phyloP scores from a whole-genome alignment of 768 basidiomycete species.

The Podaxis sp. region DNA sequence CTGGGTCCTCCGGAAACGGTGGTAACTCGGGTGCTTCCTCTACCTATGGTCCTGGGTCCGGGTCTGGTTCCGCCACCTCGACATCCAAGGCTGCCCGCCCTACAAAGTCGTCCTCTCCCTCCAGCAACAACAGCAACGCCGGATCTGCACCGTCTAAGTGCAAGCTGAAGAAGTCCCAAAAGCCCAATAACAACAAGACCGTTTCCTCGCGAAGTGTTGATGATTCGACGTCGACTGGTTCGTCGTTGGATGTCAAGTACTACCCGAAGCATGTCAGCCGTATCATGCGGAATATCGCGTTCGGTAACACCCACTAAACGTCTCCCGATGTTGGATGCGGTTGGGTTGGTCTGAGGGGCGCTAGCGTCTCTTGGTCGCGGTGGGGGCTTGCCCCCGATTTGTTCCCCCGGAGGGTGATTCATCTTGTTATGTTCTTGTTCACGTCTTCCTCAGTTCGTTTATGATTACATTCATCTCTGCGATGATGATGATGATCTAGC shows the following conservation, averaged over 20 bases:
- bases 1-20: slow-evolving; percentile 12
- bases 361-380: neutral
- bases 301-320: slow-evolving; percentile 21
- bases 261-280: slow-evolving; percentile 33
- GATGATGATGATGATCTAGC: neutral
- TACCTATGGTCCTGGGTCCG: neutral
- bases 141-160: slow-evolving; percentile 6
- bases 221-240: neutral
- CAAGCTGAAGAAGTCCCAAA: slow-evolving; percentile 7
- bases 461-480: neutral
- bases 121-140: neutral
- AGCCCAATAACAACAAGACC: neutral
- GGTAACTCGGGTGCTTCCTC: slow-evolving; percentile 13
- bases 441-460: neutral
- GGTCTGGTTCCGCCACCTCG: neutral
- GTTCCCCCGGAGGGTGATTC: neutral
- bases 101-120: neutral
- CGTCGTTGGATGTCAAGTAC: slow-evolving; percentile 15
- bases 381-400: neutral
- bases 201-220: neutral
- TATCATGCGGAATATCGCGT: slow-evolving; percentile 31
- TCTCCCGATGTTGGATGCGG: neutral
- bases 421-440: neutral
- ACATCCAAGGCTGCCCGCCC: neutral
- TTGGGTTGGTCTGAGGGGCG: neutral